A percentile compares a stretch with the other conserved stretches of the same genome.
phyloP scores from a whole-genome alignment of 1,284 basidiomycete genomes.

The Clitocybe nebularis region DNA sequence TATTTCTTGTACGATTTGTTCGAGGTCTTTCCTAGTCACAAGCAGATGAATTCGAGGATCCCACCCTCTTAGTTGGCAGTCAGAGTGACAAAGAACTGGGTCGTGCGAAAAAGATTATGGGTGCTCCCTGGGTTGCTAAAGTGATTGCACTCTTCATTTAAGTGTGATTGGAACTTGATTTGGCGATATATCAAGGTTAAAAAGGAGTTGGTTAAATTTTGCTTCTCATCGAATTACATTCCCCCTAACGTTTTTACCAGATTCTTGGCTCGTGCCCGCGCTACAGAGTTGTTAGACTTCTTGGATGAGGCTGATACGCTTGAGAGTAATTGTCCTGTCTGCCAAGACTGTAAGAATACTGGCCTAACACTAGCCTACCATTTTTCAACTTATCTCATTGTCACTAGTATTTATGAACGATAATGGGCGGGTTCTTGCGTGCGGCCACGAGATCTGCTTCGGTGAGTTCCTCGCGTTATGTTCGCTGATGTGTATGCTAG shows the following conservation, averaged over 20 bases:
- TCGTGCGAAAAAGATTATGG: conserved; percentile 55
- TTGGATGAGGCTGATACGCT: conserved; percentile 38
- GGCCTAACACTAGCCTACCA: conserved; percentile 2
- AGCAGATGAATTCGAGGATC: conserved; percentile 45
- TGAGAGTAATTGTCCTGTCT: conserved; percentile 47
- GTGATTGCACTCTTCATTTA: conserved; percentile 25
- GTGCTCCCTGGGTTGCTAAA: conserved; percentile 44
- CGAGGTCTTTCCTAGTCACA: conserved; percentile 22
- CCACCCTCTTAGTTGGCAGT: conserved; percentile 41
- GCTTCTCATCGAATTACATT: neutral
- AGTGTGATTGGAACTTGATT: too few relatives aligned
- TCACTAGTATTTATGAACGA: conserved; percentile 45
- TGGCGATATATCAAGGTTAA: conserved; percentile 19
- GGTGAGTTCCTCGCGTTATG: conserved; percentile 31
- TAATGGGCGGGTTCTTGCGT: conserved; percentile 49
- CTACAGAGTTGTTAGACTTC: conserved; percentile 35
- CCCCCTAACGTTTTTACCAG: conserved; percentile 17
- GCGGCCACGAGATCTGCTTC: conserved; percentile 60
- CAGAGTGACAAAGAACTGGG: conserved; percentile 51
- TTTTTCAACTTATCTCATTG: too few relatives aligned
- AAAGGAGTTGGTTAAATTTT: conserved; percentile 5
- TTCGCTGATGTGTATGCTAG: neutral
- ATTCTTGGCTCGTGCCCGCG: conserved; percentile 44
- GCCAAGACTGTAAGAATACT: conserved; percentile 43
- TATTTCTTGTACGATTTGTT: neutral